A percentile compares a stretch with the other conserved stretches of the same genome.
phyloP scores from a whole-genome alignment of 1,284 basidiomycete genomes.

The Binderoboletus segoi region DNA sequence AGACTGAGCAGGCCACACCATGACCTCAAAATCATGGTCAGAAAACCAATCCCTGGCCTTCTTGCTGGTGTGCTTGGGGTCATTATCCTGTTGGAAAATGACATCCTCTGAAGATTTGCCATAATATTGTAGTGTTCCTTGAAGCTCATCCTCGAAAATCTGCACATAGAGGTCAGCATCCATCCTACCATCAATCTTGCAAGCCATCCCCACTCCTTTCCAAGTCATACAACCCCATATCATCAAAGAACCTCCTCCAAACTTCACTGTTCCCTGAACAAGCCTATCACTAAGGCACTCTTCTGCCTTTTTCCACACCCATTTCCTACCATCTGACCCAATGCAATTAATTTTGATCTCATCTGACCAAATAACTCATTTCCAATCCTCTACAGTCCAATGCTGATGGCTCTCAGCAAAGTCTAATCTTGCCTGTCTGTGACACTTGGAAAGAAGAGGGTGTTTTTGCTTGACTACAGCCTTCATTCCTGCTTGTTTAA shows the following conservation, averaged over 20 bases:
- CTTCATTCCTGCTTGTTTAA: constrained; percentile 8
- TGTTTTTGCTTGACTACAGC: constrained; percentile 9
- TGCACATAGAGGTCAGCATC: background rate
- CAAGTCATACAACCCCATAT: background rate
- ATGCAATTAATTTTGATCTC: background rate
- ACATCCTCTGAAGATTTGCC: background rate
- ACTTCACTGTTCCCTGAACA: background rate
- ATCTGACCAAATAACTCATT: constrained; percentile 1
- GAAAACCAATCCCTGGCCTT: background rate
- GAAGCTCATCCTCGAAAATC: background rate
- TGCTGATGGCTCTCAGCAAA: background rate
- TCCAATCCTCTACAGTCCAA: background rate
- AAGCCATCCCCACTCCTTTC: background rate
- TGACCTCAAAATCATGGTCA: background rate
- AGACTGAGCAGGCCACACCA: too few relatives aligned
- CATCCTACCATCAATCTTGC: too few relatives aligned
- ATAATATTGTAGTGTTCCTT: background rate
- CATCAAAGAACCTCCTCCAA: background rate
- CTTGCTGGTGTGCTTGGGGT: too few relatives aligned
- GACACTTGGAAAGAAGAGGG: background rate
- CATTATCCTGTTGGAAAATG: background rate
- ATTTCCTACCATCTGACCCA: too few relatives aligned
- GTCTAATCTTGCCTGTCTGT: background rate
- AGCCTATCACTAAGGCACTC: background rate
- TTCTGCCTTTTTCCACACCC: too few relatives aligned